A percentile compares a stretch with the other conserved stretches of the same genome.
Conservation (phyloP, 2,329 filamentous ascomycete genomes). For the Exophiala sp. region DNA sequence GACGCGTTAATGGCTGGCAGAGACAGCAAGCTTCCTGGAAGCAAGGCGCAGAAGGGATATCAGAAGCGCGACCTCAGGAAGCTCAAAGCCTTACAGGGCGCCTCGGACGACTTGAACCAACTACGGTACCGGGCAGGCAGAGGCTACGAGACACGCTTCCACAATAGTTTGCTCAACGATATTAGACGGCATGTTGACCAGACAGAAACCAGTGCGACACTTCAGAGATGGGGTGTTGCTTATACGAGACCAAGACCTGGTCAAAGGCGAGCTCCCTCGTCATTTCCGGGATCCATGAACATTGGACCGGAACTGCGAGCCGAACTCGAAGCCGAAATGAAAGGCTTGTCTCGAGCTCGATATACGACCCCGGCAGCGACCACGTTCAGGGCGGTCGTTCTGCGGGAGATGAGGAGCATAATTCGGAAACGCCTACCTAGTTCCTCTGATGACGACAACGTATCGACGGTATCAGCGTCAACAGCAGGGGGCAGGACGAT, state of each 20-base stretch:
- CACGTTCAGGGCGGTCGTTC: constrained; percentile 75
- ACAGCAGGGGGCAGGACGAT: constrained; percentile 67
- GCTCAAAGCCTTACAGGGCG: constrained; percentile 74
- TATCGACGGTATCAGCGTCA: constrained; percentile 81
- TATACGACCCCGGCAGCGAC: constrained; percentile 78
- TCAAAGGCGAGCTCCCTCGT: constrained; percentile 63
- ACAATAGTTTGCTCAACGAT: constrained; percentile 73
- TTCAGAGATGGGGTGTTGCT: constrained; percentile 79
- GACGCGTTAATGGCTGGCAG: constrained; percentile 74
- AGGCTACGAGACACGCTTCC: constrained; percentile 77
- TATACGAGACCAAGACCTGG: constrained; percentile 68
- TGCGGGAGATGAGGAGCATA: constrained; percentile 80
- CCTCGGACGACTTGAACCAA: constrained; percentile 71
- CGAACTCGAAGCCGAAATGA: constrained; percentile 66
- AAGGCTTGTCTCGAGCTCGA: constrained; percentile 75
- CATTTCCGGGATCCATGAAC: constrained; percentile 74
- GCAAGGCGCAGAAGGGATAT: constrained; percentile 23
- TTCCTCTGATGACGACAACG: constrained; percentile 88
- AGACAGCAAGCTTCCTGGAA: constrained; percentile 28
- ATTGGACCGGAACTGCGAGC: constrained; percentile 68
- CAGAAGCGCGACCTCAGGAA: constrained; percentile 63
- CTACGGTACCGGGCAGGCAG: constrained; percentile 79
- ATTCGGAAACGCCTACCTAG: constrained; percentile 84
- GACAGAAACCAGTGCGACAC: constrained; percentile 67
- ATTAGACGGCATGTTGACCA: constrained; percentile 73